Evolutionary conservation across 345 rosid genomes (phyloP).

Genomic region (Physaria fendleri): DNA sequence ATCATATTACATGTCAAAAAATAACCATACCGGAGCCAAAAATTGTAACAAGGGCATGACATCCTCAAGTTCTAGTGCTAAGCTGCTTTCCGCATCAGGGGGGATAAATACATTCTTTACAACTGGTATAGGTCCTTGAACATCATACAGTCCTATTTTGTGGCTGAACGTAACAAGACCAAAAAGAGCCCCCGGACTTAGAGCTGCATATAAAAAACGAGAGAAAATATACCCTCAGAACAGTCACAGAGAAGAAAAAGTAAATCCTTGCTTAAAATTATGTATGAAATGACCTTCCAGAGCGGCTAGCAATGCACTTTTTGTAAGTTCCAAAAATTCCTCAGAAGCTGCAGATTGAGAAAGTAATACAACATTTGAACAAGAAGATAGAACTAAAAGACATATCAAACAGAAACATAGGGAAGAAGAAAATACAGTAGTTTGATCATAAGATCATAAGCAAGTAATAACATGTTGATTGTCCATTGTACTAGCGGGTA

Average conservation of each 20-base stretch:
- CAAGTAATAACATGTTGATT: not conserved
- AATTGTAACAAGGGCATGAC: constrained; percentile 88
- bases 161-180: constrained; percentile 94
- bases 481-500: not conserved
- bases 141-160: constrained; percentile 89
- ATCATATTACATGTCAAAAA: not conserved
- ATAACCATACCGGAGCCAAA: constrained; percentile 69
- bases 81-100: constrained; percentile 57
- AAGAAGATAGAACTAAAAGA: not conserved
- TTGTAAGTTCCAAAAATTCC: constrained; percentile 95
- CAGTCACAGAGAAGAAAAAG: not conserved
- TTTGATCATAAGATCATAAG: not conserved
- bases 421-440: not conserved
- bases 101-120: constrained; percentile 84
- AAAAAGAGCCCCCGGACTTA: constrained; percentile 78
- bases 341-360: constrained; percentile 64
- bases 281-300: constrained; percentile 59
- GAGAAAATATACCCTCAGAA: constrained; percentile 1
- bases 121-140: constrained; percentile 90
- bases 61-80: constrained; percentile 78
- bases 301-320: constrained; percentile 86
- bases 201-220: constrained; percentile 45
- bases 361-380: not conserved
- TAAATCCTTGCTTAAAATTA: constrained; percentile 3
- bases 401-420: not conserved